Conservation (phyloP, 2,329 filamentous ascomycete species). For the Trichocomaceae sp. region DNA sequence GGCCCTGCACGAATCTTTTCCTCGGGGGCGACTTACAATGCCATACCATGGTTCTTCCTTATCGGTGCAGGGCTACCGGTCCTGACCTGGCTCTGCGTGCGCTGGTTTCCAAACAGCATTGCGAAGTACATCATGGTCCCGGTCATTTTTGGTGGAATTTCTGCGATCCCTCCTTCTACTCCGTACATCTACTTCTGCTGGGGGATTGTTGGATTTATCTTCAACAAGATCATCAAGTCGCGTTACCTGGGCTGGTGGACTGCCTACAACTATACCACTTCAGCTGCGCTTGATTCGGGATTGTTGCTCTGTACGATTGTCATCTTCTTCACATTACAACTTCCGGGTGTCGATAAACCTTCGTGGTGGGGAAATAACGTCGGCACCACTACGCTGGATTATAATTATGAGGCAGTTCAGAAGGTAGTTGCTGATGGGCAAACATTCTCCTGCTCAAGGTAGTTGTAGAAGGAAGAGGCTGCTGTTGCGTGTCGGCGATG, state of each 20-base stretch:
- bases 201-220: slow-evolving; percentile 21
- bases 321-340: slow-evolving; percentile 16
- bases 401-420: too few species aligned
- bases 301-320: slow-evolving; percentile 14
- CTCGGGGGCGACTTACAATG: slow-evolving; percentile 21
- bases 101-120: too few species aligned
- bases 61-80: too few species aligned
- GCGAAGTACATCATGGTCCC: not conserved
- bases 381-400: slow-evolving; percentile 21
- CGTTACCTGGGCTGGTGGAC: slow-evolving; percentile 25
- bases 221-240: slow-evolving; percentile 25
- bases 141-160: not conserved
- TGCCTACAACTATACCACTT: slow-evolving; percentile 31
- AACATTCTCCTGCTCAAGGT: too few species aligned
- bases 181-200: slow-evolving; percentile 30
- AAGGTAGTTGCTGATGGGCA: too few species aligned
- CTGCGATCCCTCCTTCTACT: slow-evolving; percentile 19
- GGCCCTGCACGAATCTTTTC: slow-evolving; percentile 36
- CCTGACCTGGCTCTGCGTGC: too few species aligned
- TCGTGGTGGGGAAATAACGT: slow-evolving; percentile 14
- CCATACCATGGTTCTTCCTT: slow-evolving; percentile 36
- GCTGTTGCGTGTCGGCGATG: too few species aligned
- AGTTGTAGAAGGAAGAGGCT: too few species aligned
- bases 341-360: slow-evolving; percentile 10
- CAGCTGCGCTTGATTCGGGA: slow-evolving; percentile 25